Conservation (phyloP, 2,329 filamentous ascomycete species). For the Ceratocystis colombiana region DNA sequence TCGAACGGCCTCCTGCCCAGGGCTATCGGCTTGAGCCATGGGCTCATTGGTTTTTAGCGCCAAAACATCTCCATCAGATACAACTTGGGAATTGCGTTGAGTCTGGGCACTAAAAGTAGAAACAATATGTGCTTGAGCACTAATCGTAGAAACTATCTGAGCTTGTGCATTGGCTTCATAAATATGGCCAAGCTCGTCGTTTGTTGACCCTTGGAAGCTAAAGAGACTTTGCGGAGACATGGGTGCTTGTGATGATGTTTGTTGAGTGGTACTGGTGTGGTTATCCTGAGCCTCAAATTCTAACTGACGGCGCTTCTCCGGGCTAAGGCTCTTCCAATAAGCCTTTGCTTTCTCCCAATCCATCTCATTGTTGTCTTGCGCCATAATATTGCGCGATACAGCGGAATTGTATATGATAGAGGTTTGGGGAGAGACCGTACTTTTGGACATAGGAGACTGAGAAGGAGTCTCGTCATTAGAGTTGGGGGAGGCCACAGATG, state of each 20-base stretch:
- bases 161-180: slow-evolving; percentile 23
- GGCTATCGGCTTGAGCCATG: not conserved
- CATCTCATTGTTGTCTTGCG: slow-evolving; percentile 28
- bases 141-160: slow-evolving; percentile 14
- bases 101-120: slow-evolving; percentile 13
- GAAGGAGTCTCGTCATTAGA: not conserved
- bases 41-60: not conserved
- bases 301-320: slow-evolving; percentile 52
- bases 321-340: slow-evolving; percentile 58
- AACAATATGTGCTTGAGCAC: slow-evolving; percentile 17
- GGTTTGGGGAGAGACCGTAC: slow-evolving; percentile 2
- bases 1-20: not conserved
- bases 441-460: slow-evolving; percentile 11
- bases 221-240: slow-evolving; percentile 19
- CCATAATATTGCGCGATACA: slow-evolving; percentile 13
- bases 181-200: slow-evolving; percentile 21
- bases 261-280: not conserved
- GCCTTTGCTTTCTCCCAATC: slow-evolving; percentile 60
- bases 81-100: not conserved
- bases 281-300: slow-evolving; percentile 42
- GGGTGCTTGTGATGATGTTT: not conserved
- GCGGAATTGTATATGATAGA: slow-evolving; percentile 4
- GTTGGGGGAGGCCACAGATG: not conserved
- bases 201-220: slow-evolving; percentile 17
- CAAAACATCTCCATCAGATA: not conserved